These are phyloP conservation scores for button mushroom (Agaricus bisporus) DNA, from an alignment of 768 basidiomycete species.

Conservation along the genomic window DNA sequence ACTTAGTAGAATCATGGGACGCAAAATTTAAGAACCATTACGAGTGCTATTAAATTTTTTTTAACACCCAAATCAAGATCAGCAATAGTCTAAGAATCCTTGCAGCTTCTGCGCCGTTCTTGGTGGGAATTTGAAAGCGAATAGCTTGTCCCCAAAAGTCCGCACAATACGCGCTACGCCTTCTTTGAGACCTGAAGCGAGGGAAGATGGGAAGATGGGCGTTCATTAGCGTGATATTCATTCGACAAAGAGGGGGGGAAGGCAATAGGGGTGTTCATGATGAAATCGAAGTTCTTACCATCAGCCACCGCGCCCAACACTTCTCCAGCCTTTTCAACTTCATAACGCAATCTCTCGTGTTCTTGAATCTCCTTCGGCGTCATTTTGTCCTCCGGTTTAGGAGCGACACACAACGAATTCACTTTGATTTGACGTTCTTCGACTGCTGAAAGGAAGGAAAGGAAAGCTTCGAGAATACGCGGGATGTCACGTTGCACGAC, in stretches of 20 bases:
- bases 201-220: neutral
- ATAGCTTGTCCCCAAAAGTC: slow-evolving; percentile 70
- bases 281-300: slow-evolving; percentile 37
- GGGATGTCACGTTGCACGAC: slow-evolving; percentile 84
- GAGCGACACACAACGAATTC: slow-evolving; percentile 30
- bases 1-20: neutral
- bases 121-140: slow-evolving; percentile 77
- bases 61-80: neutral
- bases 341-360: slow-evolving; percentile 33
- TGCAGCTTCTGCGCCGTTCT: slow-evolving; percentile 61
- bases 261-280: neutral
- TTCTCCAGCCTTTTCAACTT: slow-evolving; percentile 52
- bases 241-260: too few species aligned
- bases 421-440: slow-evolving; percentile 61
- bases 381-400: slow-evolving; percentile 27
- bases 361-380: slow-evolving; percentile 29
- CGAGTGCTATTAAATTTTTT: neutral
- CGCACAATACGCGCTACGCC: slow-evolving; percentile 59
- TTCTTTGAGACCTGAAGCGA: slow-evolving; percentile 51
- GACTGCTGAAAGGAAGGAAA: slow-evolving; percentile 58
- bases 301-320: slow-evolving; percentile 47
- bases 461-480: slow-evolving; percentile 69
- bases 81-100: slow-evolving; percentile 62
- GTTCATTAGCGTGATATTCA: neutral
- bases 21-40: neutral